A percentile compares a stretch with the other conserved stretches of the same genome.
phyloP scores from a whole-genome alignment of 78 protist species.

The Chrysochromulina parva region DNA sequence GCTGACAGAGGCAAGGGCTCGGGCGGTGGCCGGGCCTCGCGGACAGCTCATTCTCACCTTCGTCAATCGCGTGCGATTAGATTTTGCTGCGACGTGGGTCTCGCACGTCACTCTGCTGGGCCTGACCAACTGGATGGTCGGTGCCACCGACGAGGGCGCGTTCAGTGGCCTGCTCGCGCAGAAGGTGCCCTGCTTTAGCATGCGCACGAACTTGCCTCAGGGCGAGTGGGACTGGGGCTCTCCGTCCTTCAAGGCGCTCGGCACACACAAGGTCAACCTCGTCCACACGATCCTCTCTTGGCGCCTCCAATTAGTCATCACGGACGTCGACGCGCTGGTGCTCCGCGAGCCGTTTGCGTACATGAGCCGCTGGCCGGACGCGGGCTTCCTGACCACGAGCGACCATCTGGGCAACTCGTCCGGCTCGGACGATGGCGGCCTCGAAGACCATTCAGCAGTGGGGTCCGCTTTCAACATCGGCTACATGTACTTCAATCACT shows the following conservation, averaged over 20 bases:
- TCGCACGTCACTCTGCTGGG: not conserved
- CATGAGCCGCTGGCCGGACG: constrained; percentile 5
- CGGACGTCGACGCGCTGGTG: constrained; percentile 16
- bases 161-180: not conserved
- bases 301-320: not conserved
- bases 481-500: not conserved
- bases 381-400: not conserved
- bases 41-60: no score
- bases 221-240: constrained; percentile 27
- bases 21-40: no score
- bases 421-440: constrained; percentile 7
- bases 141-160: not conserved
- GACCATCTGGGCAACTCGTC: constrained; percentile 12
- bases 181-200: not conserved
- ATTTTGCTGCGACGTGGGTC: not conserved
- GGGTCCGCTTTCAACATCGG: constrained; percentile 12
- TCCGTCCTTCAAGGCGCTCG: constrained; percentile 1
- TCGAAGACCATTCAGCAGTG: not conserved
- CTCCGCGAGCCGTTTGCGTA: constrained; percentile 14
- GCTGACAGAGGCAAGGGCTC: no score
- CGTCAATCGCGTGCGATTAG: not conserved
- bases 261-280: constrained; percentile 3
- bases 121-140: not conserved
- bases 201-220: not conserved
- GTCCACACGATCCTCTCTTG: not conserved